Percentiles rank a stretch among this genome's conserved stretches.
Evolutionary conservation across 495 filamentous ascomycete species (phyloP).

Genomic region (Neurospora discreta): DNA sequence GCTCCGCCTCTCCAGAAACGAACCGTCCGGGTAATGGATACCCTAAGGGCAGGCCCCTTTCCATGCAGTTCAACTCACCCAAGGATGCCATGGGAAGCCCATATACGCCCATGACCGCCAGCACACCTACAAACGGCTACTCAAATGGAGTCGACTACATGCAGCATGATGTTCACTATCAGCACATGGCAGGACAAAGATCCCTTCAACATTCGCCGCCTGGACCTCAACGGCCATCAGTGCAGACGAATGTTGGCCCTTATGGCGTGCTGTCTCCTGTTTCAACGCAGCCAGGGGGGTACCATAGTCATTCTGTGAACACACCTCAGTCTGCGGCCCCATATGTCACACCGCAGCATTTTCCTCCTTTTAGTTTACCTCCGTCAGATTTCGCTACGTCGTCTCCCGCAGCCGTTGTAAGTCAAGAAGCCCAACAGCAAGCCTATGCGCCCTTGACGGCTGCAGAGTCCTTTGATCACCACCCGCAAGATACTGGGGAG

Average conservation of each 20-base stretch:
- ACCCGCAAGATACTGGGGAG: constrained; percentile 35
- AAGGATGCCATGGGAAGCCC: constrained; percentile 37
- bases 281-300: constrained; percentile 35
- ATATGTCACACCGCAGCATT: constrained; percentile 41
- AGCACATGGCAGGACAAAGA: constrained; percentile 23
- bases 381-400: constrained; percentile 39
- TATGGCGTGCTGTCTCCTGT: constrained; percentile 41
- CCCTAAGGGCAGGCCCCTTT: constrained; percentile 31
- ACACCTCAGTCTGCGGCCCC: constrained; percentile 34
- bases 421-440: constrained; percentile 18
- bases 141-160: constrained; percentile 33
- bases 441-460: constrained; percentile 28
- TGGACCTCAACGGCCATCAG: constrained; percentile 29
- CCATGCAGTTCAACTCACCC: constrained; percentile 43
- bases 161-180: constrained; percentile 32
- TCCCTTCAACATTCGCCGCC: constrained; percentile 32
- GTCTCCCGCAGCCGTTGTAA: constrained; percentile 15
- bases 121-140: constrained; percentile 34
- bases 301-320: constrained; percentile 31
- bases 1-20: constrained; percentile 40
- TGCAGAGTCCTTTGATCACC: constrained; percentile 33
- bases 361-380: constrained; percentile 45
- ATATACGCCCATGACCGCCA: constrained; percentile 35
- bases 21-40: constrained; percentile 34
- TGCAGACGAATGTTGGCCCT: constrained; percentile 33